Evolutionary conservation across 495 filamentous ascomycete genomes (phyloP).

Genomic region (Alectoria sarmentosa): DNA sequence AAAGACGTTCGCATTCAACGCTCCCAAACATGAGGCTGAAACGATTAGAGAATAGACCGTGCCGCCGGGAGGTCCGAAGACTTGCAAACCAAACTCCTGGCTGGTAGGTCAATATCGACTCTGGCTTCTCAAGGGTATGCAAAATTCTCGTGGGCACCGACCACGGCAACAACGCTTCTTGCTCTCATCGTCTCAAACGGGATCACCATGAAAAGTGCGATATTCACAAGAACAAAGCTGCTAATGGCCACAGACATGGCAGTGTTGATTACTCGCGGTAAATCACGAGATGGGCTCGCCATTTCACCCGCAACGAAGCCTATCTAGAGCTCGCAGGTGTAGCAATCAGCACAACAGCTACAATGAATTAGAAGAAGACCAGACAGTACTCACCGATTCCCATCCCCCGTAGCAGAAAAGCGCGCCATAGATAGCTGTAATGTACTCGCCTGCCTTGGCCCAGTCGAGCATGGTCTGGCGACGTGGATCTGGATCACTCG

Average conservation of each 20-base stretch:
- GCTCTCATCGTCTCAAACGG: slow-evolving; percentile 16
- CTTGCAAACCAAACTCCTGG: slow-evolving; percentile 11
- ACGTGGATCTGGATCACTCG: neutral
- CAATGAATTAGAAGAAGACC: neutral
- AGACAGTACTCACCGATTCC: slow-evolving; percentile 27
- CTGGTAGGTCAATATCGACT: neutral
- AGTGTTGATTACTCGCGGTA: slow-evolving; percentile 29
- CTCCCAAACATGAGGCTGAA: slow-evolving; percentile 15
- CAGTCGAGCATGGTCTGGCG: neutral
- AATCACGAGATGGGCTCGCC: slow-evolving; percentile 25
- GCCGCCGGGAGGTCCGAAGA: slow-evolving; percentile 10
- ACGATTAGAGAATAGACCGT: slow-evolving; percentile 17
- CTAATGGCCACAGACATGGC: slow-evolving; percentile 30
- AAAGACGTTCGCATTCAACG: slow-evolving; percentile 23
- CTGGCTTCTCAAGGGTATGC: neutral
- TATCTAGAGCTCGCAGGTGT: slow-evolving; percentile 19
- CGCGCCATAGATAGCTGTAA: slow-evolving; percentile 25
- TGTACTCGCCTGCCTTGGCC: slow-evolving; percentile 17
- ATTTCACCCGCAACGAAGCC: slow-evolving; percentile 33
- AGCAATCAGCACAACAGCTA: neutral
- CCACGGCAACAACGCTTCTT: slow-evolving; percentile 15
- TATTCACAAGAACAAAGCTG: slow-evolving; percentile 30
- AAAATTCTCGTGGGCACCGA: neutral
- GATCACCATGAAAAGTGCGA: slow-evolving; percentile 25
- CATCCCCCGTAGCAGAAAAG: slow-evolving; percentile 29